phyloP scores from a whole-genome alignment of 306 rosid species.

The Prunus persica region DNA sequence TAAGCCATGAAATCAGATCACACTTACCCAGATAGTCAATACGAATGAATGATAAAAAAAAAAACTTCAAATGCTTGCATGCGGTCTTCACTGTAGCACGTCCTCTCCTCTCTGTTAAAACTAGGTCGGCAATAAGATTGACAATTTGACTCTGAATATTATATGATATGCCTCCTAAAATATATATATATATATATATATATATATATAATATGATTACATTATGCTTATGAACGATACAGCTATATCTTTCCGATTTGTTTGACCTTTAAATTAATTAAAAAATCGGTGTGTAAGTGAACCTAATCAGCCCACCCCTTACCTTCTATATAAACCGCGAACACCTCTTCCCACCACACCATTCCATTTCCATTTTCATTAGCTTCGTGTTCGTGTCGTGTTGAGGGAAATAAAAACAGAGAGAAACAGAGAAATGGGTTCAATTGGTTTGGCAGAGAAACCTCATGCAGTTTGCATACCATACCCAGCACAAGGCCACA shows the following conservation, averaged over 20 bases:
- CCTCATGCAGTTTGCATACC: constrained; percentile 16
- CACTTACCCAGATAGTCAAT: too few relatives aligned
- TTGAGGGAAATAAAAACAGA: too few relatives aligned
- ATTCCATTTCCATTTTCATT: neutral
- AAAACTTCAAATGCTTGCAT: too few relatives aligned
- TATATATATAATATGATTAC: neutral
- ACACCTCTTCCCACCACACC: neutral
- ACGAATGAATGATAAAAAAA: too few relatives aligned
- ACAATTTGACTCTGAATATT: too few relatives aligned
- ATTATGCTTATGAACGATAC: neutral
- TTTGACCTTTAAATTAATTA: neutral
- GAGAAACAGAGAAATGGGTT: neutral
- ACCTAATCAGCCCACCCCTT: neutral
- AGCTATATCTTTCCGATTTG: neutral
- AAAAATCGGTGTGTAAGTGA: neutral
- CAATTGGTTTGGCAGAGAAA: neutral
- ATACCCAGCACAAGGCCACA: constrained; percentile 15
- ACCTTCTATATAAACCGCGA: neutral
- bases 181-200: too few relatives aligned
- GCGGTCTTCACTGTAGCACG: too few relatives aligned
- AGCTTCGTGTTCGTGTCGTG: too few relatives aligned
- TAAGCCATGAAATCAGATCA: too few relatives aligned
- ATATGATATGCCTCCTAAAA: too few relatives aligned
- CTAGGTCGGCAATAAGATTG: too few relatives aligned
- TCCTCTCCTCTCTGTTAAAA: too few relatives aligned